phyloP scores from a whole-genome alignment of 345 rosid genomes.

The Hirschfeldia incana region DNA sequence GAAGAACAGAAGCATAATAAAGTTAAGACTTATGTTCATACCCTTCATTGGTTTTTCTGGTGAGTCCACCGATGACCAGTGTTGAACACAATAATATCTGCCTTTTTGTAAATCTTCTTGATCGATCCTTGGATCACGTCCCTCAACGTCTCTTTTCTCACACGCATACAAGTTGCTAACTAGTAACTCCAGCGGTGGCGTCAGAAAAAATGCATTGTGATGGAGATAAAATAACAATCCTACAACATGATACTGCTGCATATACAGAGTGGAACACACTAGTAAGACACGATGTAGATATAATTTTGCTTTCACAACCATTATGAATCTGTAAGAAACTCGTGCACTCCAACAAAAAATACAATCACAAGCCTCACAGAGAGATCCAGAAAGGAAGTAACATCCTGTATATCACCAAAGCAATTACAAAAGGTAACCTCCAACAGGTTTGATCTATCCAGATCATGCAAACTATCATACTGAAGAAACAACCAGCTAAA shows the following conservation, averaged over 20 bases:
- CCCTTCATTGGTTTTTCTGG: slow-evolving; percentile 52
- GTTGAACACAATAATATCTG: slow-evolving; percentile 66
- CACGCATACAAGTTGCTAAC: too few species aligned
- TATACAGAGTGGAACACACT: neutral
- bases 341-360: neutral
- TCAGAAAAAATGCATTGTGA: too few species aligned
- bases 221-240: neutral
- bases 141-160: slow-evolving; percentile 48
- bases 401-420: neutral
- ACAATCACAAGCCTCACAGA: neutral
- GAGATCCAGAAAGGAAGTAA: neutral
- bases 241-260: neutral
- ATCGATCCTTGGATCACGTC: slow-evolving; percentile 49
- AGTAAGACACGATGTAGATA: neutral
- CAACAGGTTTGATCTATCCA: neutral
- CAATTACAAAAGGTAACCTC: neutral
- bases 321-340: neutral
- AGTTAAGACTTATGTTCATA: neutral
- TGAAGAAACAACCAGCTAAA: neutral
- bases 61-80: slow-evolving; percentile 84
- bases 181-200: too few species aligned
- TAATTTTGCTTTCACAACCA: neutral
- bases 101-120: slow-evolving; percentile 39
- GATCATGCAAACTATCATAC: neutral
- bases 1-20: neutral